Base-by-base conservation (phyloP, 768 basidiomycete species). In the Hysterangium stoloniferum region DNA sequence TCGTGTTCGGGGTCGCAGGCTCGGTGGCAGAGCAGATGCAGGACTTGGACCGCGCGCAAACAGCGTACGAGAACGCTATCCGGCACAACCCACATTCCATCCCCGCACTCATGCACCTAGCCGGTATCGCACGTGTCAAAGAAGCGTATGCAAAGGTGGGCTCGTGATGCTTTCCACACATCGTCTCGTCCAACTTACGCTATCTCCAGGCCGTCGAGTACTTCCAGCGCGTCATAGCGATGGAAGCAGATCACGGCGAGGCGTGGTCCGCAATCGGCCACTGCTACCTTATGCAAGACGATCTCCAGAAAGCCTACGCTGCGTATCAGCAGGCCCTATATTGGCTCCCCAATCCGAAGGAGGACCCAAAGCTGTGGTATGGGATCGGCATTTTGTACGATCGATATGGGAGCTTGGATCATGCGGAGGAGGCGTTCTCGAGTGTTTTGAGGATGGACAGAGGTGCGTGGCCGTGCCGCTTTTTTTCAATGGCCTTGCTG, bases 301-400 rank as follows among this genome's bases (percentile, higher is more conserved):
- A 98, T 70, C 79, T 99, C 40, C 93, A 95, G 71, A 96, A 95
- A 72, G 96, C 96, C 0, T 98, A 98, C 67, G 85, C 89, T 1
- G 94, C 96, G 13, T 99, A 99, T 67, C 94, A 99, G 68, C 95
- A 98, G 65, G 96, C 96, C 2, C 77, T 99, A 20, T 97, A 95
- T 65, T 77, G 94, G 56, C 79, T 99, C 32, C 91, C 91, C 2
- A 94, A 95, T 59, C 95, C 95, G 13, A 96, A 96, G 75, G 83
- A 98, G 78, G 96, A 99, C 66, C 94, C 95, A 4, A 97, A 98
- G 63, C 75, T 99, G 7, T 99, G 96, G 96, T 99, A 98, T 64
- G 96, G 96, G 31, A 98, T 99, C 63, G 96, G 96, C 29, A 98
- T 98, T 52, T 81, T 98, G 29, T 98, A 99, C 61, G 96, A 99